phyloP scores from a whole-genome alignment of 257 asterid species.

The Marsdenia floribunda region DNA sequence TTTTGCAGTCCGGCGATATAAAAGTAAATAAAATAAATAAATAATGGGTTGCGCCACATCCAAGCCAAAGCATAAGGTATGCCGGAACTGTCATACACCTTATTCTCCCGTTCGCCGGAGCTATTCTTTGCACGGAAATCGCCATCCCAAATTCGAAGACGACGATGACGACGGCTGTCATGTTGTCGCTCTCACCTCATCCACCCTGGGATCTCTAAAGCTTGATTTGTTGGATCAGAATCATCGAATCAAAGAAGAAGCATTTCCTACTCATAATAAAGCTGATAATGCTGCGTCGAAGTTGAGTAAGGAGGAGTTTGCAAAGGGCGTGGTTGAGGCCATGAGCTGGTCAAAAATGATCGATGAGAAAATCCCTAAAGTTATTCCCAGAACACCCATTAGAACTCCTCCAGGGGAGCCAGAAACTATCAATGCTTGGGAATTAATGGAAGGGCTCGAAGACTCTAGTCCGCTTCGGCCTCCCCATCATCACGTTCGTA shows the following conservation, averaged over 20 bases:
- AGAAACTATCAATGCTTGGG: conserved; percentile 83
- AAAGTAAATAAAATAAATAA: not conserved
- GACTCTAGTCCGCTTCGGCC: conserved; percentile 53
- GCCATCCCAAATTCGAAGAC: conserved; percentile 34
- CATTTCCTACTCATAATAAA: not conserved
- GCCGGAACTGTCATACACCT: conserved; percentile 57
- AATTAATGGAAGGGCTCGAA: conserved; percentile 87
- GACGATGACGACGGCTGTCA: conserved; percentile 45
- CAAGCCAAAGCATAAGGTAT: conserved; percentile 36
- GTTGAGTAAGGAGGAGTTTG: conserved; percentile 48
- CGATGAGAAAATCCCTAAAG: conserved; percentile 63
- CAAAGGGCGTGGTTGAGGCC: conserved; percentile 72
- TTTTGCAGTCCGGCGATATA: not conserved
- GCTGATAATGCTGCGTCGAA: conserved; percentile 21
- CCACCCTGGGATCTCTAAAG: conserved; percentile 72
- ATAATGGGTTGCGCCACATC: conserved; percentile 87
- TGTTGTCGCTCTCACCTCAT: conserved; percentile 70
- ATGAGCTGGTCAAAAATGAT: conserved; percentile 79
- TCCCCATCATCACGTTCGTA: conserved; percentile 39
- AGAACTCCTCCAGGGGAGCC: conserved; percentile 85
- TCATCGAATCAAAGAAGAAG: conserved; percentile 19
- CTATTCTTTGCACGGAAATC: conserved; percentile 57
- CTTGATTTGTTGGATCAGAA: conserved; percentile 51
- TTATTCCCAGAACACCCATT: conserved; percentile 53
- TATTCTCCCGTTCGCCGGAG: conserved; percentile 74